Evolutionary conservation across 2,329 filamentous ascomycete genomes (phyloP).

Genomic region (Colletotrichum caudatum): DNA sequence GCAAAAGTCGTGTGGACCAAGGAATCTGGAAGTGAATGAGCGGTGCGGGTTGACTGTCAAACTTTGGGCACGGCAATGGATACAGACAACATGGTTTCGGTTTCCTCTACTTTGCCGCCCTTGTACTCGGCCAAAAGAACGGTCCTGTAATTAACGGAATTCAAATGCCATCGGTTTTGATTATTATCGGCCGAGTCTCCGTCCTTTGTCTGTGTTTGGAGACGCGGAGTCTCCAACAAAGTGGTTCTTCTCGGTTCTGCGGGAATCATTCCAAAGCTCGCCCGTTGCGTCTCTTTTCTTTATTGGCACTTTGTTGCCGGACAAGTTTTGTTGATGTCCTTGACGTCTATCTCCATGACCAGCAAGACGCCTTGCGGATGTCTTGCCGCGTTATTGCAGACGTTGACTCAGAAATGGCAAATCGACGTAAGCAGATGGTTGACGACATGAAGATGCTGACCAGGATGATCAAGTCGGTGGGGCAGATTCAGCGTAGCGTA

Average conservation of each 20-base stretch:
- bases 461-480: neutral
- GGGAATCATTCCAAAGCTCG: neutral
- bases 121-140: neutral
- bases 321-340: too few species aligned
- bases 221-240: neutral
- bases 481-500: neutral
- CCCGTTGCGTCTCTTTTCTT: neutral
- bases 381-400: neutral
- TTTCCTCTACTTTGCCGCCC: neutral
- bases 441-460: neutral
- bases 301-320: neutral
- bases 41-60: neutral
- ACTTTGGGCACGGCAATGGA: neutral
- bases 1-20: neutral
- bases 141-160: too few species aligned
- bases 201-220: neutral
- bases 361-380: neutral
- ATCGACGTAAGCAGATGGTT: neutral
- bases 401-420: neutral
- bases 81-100: neutral
- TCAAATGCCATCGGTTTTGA: neutral
- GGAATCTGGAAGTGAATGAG: neutral
- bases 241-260: neutral
- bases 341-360: neutral
- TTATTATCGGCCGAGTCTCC: too few species aligned